These are phyloP conservation scores for Fragilaria crotonensis DNA, from an alignment of 108 stramenopile genomes.

Conservation along the genomic window DNA sequence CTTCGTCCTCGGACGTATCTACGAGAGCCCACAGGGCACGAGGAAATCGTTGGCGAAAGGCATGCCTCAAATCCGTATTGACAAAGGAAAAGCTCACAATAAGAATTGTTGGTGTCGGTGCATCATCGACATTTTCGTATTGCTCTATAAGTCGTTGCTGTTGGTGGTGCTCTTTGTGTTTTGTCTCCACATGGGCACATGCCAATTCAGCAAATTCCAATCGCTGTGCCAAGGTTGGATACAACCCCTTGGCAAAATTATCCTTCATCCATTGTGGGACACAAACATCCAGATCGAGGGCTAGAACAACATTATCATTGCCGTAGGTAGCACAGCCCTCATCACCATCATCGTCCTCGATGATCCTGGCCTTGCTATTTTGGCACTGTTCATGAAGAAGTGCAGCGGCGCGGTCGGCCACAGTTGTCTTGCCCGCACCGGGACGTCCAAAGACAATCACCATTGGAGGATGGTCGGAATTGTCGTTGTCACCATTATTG, in stretches of 20 bases:
- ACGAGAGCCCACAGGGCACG: constrained; percentile 46
- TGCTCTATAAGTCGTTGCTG: constrained; percentile 6
- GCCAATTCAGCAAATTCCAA: constrained; percentile 31
- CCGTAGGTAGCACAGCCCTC: too few relatives aligned
- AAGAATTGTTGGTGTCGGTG: too few relatives aligned
- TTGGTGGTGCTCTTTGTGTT: constrained; percentile 8
- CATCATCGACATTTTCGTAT: background rate
- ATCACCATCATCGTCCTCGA: too few relatives aligned
- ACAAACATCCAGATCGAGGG: constrained; percentile 59
- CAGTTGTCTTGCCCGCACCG: constrained; percentile 29
- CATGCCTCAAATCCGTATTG: constrained; percentile 50
- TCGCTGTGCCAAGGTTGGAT: constrained; percentile 52
- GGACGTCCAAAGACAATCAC: constrained; percentile 26
- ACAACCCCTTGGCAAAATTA: constrained; percentile 61
- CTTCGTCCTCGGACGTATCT: constrained; percentile 38
- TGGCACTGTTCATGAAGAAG: background rate
- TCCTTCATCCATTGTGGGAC: constrained; percentile 65
- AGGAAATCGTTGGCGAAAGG: constrained; percentile 41
- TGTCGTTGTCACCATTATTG: too few relatives aligned
- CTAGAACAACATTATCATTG: constrained; percentile 1
- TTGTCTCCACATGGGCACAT: constrained; percentile 36
- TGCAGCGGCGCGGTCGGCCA: constrained; percentile 17
- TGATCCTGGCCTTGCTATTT: background rate
- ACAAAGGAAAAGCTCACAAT: constrained; percentile 61
- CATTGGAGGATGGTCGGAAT: background rate